Percentiles rank a stretch among this genome's conserved stretches.
phyloP scores from a whole-genome alignment of 768 basidiomycete species.

The Agaricus bisporus region DNA sequence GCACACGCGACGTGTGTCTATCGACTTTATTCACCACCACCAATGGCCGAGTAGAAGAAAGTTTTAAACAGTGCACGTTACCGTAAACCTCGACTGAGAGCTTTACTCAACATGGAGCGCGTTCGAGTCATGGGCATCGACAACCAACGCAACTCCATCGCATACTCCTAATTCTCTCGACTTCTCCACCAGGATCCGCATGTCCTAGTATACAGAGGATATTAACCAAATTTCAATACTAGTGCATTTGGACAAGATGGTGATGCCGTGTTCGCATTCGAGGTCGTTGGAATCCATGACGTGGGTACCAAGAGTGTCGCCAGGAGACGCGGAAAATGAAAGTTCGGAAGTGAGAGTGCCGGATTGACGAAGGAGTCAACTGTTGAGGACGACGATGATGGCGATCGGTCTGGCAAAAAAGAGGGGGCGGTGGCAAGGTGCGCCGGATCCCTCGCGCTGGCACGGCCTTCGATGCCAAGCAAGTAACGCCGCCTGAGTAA shows the following conservation, averaged over 20 bases:
- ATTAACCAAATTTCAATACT: constrained; percentile 47
- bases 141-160: constrained; percentile 53
- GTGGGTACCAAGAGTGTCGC: constrained; percentile 35
- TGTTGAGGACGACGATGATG: too few relatives aligned
- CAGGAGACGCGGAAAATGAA: constrained; percentile 17
- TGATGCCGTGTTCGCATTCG: constrained; percentile 55
- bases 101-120: constrained; percentile 42
- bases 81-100: constrained; percentile 36
- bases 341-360: constrained; percentile 32
- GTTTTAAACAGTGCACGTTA: too few relatives aligned
- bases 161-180: constrained; percentile 55
- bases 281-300: constrained; percentile 49
- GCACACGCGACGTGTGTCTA: constrained; percentile 34
- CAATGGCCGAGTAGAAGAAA: too few relatives aligned
- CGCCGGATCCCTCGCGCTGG: too few relatives aligned
- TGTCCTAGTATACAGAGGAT: constrained; percentile 60
- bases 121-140: constrained; percentile 62
- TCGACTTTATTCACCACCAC: constrained; percentile 50
- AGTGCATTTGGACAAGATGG: constrained; percentile 55
- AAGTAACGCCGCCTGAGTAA: too few relatives aligned
- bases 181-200: constrained; percentile 59
- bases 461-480: too few relatives aligned
- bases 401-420: too few relatives aligned
- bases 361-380: constrained; percentile 43
- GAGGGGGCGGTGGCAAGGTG: too few relatives aligned